Evolutionary conservation across 1,284 basidiomycete genomes (phyloP).

Genomic region (Naganishia albida): DNA sequence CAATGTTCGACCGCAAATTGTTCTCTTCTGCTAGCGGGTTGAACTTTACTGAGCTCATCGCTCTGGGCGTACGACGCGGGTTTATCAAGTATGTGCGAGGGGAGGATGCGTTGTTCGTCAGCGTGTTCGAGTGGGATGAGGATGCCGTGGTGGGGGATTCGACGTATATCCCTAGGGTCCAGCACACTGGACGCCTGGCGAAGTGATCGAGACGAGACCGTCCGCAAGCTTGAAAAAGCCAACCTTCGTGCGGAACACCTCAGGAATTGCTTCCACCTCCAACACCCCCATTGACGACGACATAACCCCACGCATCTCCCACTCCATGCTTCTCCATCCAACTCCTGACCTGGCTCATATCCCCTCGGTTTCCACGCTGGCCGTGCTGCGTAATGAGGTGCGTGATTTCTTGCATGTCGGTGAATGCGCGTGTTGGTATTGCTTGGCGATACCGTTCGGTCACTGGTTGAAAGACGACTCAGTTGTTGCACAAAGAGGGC

Average conservation of each 20-base stretch:
- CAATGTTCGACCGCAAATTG: slow-evolving; percentile 1
- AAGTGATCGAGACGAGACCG: too few relatives aligned
- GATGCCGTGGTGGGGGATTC: too few relatives aligned
- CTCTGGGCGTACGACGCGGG: neutral
- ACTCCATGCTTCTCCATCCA: slow-evolving; percentile 53
- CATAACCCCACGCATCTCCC: slow-evolving; percentile 52
- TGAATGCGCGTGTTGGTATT: slow-evolving; percentile 46
- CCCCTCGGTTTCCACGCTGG: slow-evolving; percentile 52
- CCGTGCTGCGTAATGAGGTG: slow-evolving; percentile 50
- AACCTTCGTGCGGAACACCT: too few relatives aligned
- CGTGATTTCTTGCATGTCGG: slow-evolving; percentile 54
- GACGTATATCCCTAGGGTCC: too few relatives aligned
- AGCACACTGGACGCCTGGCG: too few relatives aligned
- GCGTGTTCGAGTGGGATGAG: slow-evolving; percentile 4
- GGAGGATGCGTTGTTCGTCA: slow-evolving; percentile 8
- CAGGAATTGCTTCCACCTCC: neutral
- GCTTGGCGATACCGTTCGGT: slow-evolving; percentile 53
- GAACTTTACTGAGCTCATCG: slow-evolving; percentile 12
- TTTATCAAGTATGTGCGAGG: neutral
- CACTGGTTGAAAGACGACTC: slow-evolving; percentile 43
- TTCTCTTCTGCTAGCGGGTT: neutral
- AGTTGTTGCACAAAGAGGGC: neutral
- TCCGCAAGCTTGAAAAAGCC: too few relatives aligned
- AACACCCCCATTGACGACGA: slow-evolving; percentile 39
- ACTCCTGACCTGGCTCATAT: slow-evolving; percentile 55